A percentile compares a stretch with the other conserved stretches of the same genome.
Evolutionary conservation across 108 stramenopile genomes (phyloP).

Genomic region (Discostella pseudostelligera): DNA sequence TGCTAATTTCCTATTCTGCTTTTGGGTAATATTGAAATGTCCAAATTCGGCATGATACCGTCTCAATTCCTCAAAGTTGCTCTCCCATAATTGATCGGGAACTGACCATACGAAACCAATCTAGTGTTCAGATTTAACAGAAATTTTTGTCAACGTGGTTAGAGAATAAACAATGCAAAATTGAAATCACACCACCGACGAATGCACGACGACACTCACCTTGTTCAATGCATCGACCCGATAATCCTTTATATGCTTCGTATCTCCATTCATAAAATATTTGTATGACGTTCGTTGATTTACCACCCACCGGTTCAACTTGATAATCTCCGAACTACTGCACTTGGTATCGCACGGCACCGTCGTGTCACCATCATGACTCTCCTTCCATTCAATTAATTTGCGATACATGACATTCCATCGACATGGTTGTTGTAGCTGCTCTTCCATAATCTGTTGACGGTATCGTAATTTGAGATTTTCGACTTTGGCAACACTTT

Average conservation of each 20-base stretch:
- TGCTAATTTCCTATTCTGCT: constrained; percentile 3
- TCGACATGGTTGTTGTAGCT: too few relatives aligned
- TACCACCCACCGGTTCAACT: constrained; percentile 19
- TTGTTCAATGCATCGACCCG: constrained; percentile 47
- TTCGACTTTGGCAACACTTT: too few relatives aligned
- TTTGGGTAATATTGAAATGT: constrained; percentile 1
- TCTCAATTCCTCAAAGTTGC: constrained; percentile 10
- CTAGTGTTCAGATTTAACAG: too few relatives aligned
- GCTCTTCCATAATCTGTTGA: too few relatives aligned
- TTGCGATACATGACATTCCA: constrained; percentile 25
- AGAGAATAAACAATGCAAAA: background rate
- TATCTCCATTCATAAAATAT: constrained; percentile 43
- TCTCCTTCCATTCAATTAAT: constrained; percentile 21
- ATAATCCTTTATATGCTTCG: too few relatives aligned
- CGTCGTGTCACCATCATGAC: constrained; percentile 3
- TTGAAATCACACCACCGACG: background rate
- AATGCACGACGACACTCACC: background rate
- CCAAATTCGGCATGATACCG: constrained; percentile 3
- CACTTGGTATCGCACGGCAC: constrained; percentile 10
- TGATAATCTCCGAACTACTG: constrained; percentile 1
- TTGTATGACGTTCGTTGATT: constrained; percentile 24
- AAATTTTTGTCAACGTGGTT: background rate
- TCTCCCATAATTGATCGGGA: constrained; percentile 13
- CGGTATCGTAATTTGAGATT: too few relatives aligned
- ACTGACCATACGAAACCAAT: constrained; percentile 23